These are phyloP conservation scores for Claviceps sp. DNA, from an alignment of 2,329 filamentous ascomycete species.

Conservation along the genomic window DNA sequence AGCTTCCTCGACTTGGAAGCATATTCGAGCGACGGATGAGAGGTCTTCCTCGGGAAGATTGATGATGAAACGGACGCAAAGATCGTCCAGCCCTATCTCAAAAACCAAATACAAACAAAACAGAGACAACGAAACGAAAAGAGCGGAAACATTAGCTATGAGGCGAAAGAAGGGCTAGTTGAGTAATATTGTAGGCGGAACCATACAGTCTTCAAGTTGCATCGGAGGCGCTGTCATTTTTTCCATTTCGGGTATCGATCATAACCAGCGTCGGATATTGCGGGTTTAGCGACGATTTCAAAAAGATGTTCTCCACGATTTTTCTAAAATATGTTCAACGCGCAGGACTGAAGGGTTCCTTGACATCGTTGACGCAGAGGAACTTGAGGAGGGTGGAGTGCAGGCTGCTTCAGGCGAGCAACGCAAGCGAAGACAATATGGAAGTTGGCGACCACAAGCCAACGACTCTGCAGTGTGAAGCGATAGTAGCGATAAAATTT, in stretches of 20 bases:
- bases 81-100: constrained; percentile 75
- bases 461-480: neutral
- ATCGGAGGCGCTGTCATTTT: constrained; percentile 67
- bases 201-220: constrained; percentile 78
- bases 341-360: constrained; percentile 17
- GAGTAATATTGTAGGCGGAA: neutral
- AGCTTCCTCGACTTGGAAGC: constrained; percentile 96
- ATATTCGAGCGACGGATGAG: constrained; percentile 80
- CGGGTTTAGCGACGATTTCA: neutral
- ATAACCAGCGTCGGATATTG: neutral
- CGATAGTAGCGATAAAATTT: neutral
- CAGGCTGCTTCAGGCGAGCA: neutral
- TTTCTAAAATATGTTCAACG: constrained; percentile 17
- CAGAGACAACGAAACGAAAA: neutral
- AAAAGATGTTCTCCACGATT: constrained; percentile 17
- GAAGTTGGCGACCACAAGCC: neutral
- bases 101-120: neutral
- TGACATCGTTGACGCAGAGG: constrained; percentile 16
- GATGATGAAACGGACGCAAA: constrained; percentile 95
- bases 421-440: neutral
- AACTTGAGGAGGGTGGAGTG: neutral
- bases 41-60: constrained; percentile 90
- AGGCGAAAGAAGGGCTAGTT: neutral
- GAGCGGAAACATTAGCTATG: constrained; percentile 11
- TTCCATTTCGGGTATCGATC: constrained; percentile 20